Evolutionary conservation across 768 basidiomycete species (phyloP).

Genomic region (button mushroom (Agaricus bisporus)): DNA sequence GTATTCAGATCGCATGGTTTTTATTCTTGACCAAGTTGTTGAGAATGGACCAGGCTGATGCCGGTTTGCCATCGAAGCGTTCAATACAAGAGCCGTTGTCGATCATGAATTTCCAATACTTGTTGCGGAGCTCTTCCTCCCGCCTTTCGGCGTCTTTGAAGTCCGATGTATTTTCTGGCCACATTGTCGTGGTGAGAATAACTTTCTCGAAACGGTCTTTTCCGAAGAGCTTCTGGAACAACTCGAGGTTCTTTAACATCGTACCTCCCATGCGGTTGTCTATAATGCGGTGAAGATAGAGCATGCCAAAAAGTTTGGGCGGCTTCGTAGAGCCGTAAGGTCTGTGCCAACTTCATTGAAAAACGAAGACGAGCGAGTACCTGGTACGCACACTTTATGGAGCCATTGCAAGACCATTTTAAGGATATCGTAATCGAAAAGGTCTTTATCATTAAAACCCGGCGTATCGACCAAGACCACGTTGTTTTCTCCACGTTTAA

Average conservation of each 20-base stretch:
- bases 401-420: conserved; percentile 21
- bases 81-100: background rate
- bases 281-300: conserved; percentile 17
- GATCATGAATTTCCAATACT: conserved; percentile 7
- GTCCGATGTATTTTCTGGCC: conserved; percentile 17
- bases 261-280: conserved; percentile 24
- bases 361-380: background rate
- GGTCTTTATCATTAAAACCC: conserved; percentile 20
- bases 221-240: conserved; percentile 22
- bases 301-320: conserved; percentile 19
- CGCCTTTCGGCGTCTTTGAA: background rate
- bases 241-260: conserved; percentile 20
- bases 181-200: conserved; percentile 26
- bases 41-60: conserved; percentile 1
- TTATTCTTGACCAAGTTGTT: conserved; percentile 6
- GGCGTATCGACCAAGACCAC: conserved; percentile 22
- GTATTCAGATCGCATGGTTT: conserved; percentile 39
- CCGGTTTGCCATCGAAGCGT: background rate
- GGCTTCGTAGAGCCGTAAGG: background rate
- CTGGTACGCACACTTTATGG: conserved; percentile 16
- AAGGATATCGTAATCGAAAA: conserved; percentile 18
- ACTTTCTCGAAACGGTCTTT: conserved; percentile 18
- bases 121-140: background rate
- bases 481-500: background rate
- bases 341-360: conserved; percentile 12